These are phyloP conservation scores for Sugiyamaella marilandica DNA, from an alignment of 805 yeast species.

Conservation along the genomic window DNA sequence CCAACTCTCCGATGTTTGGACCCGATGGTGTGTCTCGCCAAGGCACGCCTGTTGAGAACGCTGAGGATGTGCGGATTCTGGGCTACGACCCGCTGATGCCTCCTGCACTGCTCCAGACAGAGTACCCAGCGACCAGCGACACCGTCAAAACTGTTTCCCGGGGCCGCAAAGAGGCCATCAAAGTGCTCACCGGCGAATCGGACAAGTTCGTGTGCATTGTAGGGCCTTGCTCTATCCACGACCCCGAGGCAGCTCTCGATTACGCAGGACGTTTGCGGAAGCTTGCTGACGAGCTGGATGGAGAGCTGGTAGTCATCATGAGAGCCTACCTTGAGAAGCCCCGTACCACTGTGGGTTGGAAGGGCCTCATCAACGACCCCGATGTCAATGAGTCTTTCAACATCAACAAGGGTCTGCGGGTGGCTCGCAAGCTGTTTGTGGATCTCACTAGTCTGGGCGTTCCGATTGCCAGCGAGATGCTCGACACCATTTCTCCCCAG, in stretches of 20 bases:
- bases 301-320: conserved; percentile 83
- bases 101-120: conserved; percentile 85
- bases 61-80: conserved; percentile 47
- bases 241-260: conserved; percentile 81
- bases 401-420: conserved; percentile 88
- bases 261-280: conserved; percentile 68
- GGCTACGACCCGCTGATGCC: conserved; percentile 95
- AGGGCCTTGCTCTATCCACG: conserved; percentile 97
- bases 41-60: conserved; percentile 41
- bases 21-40: conserved; percentile 33
- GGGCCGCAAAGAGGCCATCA: conserved; percentile 76
- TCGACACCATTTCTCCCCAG: conserved; percentile 97
- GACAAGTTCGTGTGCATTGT: conserved; percentile 85
- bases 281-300: conserved; percentile 63
- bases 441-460: conserved; percentile 73
- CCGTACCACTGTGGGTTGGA: conserved; percentile 99
- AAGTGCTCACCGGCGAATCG: conserved; percentile 66
- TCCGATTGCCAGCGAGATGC: conserved; percentile 97
- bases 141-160: conserved; percentile 59
- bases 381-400: conserved; percentile 88
- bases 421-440: conserved; percentile 78
- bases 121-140: conserved; percentile 59
- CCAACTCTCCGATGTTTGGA: conserved; percentile 30
- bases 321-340: conserved; percentile 98
- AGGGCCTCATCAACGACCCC: conserved; percentile 96